Percentiles rank a stretch among this genome's conserved stretches.
These are phyloP conservation scores for Plantago elongata DNA, from an alignment of 257 asterid species.

Conservation along the genomic window DNA sequence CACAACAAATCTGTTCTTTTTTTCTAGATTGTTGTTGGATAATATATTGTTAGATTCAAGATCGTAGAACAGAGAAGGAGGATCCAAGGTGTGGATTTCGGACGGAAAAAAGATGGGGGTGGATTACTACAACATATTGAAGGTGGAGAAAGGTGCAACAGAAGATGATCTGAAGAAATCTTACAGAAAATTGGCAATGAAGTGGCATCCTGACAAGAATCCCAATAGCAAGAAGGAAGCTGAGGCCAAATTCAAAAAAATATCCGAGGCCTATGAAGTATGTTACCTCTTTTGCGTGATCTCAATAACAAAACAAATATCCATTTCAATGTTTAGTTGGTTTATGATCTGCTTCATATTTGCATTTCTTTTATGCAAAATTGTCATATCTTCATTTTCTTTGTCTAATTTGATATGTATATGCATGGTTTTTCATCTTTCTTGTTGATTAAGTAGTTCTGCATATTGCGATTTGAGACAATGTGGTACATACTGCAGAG, in stretches of 20 bases:
- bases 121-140: constrained; percentile 69
- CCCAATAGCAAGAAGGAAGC: constrained; percentile 77
- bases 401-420: background rate
- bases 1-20: background rate
- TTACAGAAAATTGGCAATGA: constrained; percentile 83
- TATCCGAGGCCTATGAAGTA: constrained; percentile 93
- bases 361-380: background rate
- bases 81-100: background rate
- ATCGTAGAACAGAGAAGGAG: background rate
- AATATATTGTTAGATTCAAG: constrained; percentile 2
- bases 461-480: too few relatives aligned
- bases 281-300: background rate
- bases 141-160: constrained; percentile 65
- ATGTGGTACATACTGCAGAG: too few relatives aligned
- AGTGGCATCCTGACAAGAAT: constrained; percentile 96
- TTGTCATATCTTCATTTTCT: background rate
- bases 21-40: background rate
- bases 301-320: background rate
- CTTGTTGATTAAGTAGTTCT: too few relatives aligned
- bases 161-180: constrained; percentile 88
- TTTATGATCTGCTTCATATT: background rate
- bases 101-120: constrained; percentile 36
- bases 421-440: background rate
- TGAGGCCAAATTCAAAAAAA: constrained; percentile 81
- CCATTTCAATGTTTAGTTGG: background rate